Conservation (phyloP, 2,329 filamentous ascomycete genomes). For the Claviceps africana region DNA sequence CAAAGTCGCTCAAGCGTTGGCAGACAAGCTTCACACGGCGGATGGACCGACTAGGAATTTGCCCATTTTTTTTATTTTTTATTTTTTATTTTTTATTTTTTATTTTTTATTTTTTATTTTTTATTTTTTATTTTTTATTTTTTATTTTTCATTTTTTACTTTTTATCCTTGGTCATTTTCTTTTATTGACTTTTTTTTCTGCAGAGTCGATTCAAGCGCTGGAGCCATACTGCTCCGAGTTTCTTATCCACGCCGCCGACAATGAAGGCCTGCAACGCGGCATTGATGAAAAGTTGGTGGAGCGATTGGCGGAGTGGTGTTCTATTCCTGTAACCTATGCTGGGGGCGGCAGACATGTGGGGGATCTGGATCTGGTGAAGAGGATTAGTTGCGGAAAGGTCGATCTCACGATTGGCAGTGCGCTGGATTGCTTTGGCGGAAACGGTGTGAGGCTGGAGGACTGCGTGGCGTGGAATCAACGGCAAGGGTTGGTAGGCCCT, state of each 20-base stretch:
- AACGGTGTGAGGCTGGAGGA: slow-evolving; percentile 75
- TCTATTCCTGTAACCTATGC: slow-evolving; percentile 91
- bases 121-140: background rate
- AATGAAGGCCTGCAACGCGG: slow-evolving; percentile 88
- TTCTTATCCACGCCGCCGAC: slow-evolving; percentile 92
- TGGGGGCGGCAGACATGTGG: slow-evolving; percentile 71
- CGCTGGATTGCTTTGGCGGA: slow-evolving; percentile 90
- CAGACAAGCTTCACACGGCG: background rate
- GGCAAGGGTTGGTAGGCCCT: slow-evolving; percentile 15
- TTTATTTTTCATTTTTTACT: background rate
- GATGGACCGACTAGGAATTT: background rate
- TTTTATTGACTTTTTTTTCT: background rate
- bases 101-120: background rate
- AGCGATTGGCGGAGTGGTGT: slow-evolving; percentile 69
- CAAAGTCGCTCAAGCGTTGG: background rate
- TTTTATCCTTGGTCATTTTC: no score
- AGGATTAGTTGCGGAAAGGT: slow-evolving; percentile 65
- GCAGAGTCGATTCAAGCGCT: slow-evolving; percentile 68
- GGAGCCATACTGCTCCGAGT: slow-evolving; percentile 89
- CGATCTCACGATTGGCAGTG: slow-evolving; percentile 91
- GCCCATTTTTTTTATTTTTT: background rate
- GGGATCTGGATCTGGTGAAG: slow-evolving; percentile 74
- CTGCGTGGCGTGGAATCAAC: slow-evolving; percentile 74
- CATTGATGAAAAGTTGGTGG: slow-evolving; percentile 75
- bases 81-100: background rate